Evolutionary conservation across 1,284 basidiomycete species (phyloP).

Genomic region (Papiliotrema nemorosa): DNA sequence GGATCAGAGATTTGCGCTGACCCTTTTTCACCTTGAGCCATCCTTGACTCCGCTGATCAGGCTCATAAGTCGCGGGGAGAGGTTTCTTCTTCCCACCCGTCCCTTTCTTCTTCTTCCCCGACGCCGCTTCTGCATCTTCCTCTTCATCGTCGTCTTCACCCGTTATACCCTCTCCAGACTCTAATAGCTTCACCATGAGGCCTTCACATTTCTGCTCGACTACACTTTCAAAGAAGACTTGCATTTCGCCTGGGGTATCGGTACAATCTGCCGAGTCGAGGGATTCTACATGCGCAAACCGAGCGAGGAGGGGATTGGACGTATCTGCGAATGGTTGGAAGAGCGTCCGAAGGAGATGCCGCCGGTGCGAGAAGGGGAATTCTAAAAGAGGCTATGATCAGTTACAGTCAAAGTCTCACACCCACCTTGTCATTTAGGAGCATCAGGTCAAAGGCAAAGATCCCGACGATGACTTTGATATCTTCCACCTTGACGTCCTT

Average conservation of each 20-base stretch:
- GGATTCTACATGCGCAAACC: slow-evolving; percentile 71
- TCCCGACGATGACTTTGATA: slow-evolving; percentile 90
- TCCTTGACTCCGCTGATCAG: slow-evolving; percentile 59
- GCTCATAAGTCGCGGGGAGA: slow-evolving; percentile 84
- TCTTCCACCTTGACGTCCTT: slow-evolving; percentile 97
- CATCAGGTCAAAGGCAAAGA: slow-evolving; percentile 93
- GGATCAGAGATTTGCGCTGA: slow-evolving; percentile 13
- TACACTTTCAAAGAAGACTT: slow-evolving; percentile 74
- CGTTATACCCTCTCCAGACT: slow-evolving; percentile 43
- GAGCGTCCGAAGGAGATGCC: slow-evolving; percentile 59
- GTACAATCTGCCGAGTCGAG: slow-evolving; percentile 59
- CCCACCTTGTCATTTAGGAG: slow-evolving; percentile 88
- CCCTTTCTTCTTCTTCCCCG: slow-evolving; percentile 20
- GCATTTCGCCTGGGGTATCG: slow-evolving; percentile 57
- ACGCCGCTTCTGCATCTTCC: slow-evolving; percentile 22
- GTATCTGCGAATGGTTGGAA: slow-evolving; percentile 59
- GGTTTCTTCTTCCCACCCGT: slow-evolving; percentile 58
- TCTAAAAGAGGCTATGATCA: slow-evolving; percentile 63
- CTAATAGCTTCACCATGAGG: slow-evolving; percentile 82
- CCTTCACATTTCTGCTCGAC: slow-evolving; percentile 84
- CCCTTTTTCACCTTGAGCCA: slow-evolving; percentile 81
- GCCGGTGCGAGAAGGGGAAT: slow-evolving; percentile 68
- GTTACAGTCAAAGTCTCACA: slow-evolving; percentile 1
- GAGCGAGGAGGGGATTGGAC: slow-evolving; percentile 56
- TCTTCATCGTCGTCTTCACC: slow-evolving; percentile 38